Evolutionary conservation across 495 filamentous ascomycete genomes (phyloP).

Genomic region (Penicillium goetzii): DNA sequence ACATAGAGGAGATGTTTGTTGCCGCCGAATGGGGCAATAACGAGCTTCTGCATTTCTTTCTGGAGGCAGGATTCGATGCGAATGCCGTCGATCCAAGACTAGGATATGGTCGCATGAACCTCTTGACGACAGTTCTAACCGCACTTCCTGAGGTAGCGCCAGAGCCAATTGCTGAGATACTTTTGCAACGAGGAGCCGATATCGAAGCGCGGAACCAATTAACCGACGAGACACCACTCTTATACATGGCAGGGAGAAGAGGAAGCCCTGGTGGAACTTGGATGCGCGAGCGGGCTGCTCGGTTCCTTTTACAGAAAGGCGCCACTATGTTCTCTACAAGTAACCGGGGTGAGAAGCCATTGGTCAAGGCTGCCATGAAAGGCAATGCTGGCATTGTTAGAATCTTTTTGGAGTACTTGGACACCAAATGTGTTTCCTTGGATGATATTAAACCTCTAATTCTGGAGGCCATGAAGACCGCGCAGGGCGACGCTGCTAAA

Average conservation of each 20-base stretch:
- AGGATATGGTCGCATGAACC: not conserved
- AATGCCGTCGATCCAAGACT: not conserved
- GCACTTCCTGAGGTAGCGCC: too few species aligned
- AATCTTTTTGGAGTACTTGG: not conserved
- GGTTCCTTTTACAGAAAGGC: not conserved
- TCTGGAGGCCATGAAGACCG: not conserved
- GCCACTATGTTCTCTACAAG: not conserved
- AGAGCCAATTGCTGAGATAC: not conserved
- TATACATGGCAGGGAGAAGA: not conserved
- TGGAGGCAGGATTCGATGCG: conserved; percentile 6
- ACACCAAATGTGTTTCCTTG: not conserved
- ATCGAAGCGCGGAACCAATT: not conserved
- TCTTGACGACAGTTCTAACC: not conserved
- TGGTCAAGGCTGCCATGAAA: not conserved
- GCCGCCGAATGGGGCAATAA: not conserved
- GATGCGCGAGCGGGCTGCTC: not conserved
- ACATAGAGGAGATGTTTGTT: not conserved
- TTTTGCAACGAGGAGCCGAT: conserved; percentile 2
- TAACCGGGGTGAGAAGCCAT: not conserved
- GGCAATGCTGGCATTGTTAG: not conserved
- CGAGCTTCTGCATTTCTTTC: not conserved
- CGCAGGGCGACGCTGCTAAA: not conserved
- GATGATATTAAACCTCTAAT: not conserved
- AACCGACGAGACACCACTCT: not conserved
- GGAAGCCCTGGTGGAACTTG: not conserved